These are phyloP conservation scores for Comarum palustre DNA, from an alignment of 306 rosid genomes.

Conservation along the genomic window DNA sequence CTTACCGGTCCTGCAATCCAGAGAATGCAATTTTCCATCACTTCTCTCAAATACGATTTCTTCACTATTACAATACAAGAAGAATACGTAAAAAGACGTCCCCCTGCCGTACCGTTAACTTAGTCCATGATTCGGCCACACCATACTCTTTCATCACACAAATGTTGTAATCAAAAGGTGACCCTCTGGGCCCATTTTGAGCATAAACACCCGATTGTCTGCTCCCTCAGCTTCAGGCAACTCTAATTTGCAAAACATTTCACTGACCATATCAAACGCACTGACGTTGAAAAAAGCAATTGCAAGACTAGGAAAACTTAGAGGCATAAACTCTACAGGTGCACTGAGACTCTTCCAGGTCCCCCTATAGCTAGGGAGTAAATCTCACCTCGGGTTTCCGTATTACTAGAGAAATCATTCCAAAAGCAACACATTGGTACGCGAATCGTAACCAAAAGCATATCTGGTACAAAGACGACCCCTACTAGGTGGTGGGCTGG, in stretches of 20 bases:
- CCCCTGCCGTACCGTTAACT: neutral
- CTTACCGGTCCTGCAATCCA: neutral
- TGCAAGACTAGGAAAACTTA: too few relatives aligned
- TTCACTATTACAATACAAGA: neutral
- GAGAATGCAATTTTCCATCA: neutral
- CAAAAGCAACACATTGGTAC: neutral
- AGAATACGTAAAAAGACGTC: neutral
- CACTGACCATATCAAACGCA: neutral
- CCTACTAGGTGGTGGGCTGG: too few relatives aligned
- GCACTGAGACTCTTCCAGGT: neutral
- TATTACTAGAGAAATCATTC: too few relatives aligned
- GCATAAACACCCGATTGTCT: too few relatives aligned
- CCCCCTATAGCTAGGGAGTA: neutral
- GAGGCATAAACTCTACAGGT: too few relatives aligned
- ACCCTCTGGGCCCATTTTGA: too few relatives aligned
- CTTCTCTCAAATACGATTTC: neutral
- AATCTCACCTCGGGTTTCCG: neutral
- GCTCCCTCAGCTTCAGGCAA: neutral
- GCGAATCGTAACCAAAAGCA: too few relatives aligned
- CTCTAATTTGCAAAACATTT: neutral
- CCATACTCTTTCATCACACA: neutral
- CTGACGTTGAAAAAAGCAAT: neutral
- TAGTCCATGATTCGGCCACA: neutral
- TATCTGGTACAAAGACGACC: too few relatives aligned
- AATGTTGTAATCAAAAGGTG: neutral